phyloP scores from a whole-genome alignment of 805 yeast genomes.

The Wickerhamiella brachini region DNA sequence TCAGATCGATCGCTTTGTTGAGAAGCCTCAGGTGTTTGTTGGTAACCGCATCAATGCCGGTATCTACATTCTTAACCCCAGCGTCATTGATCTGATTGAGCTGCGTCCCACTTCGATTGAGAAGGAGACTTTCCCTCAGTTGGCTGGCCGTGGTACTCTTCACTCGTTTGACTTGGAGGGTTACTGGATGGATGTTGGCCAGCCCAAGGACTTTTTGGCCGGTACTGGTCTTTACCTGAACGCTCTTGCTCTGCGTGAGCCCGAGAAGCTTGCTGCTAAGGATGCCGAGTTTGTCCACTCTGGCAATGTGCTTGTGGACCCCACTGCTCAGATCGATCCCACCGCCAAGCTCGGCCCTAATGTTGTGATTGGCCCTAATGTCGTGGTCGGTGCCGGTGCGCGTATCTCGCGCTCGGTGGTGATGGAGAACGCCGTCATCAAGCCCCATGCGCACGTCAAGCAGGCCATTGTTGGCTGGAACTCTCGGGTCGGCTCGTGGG shows the following conservation, averaged over 20 bases:
- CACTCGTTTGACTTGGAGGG: conserved; percentile 97
- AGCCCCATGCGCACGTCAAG: conserved; percentile 96
- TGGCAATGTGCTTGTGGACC: conserved; percentile 88
- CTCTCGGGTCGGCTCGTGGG: conserved; percentile 97
- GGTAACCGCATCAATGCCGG: conserved; percentile 99
- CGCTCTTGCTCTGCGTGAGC: conserved; percentile 68
- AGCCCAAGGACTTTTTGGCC: conserved; percentile 97
- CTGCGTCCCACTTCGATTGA: conserved; percentile 98
- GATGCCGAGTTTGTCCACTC: conserved; percentile 64
- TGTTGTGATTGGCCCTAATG: conserved; percentile 95
- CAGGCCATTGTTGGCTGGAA: conserved; percentile 98
- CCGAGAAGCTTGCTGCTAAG: conserved; percentile 48
- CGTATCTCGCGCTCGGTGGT: conserved; percentile 93
- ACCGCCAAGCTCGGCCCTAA: conserved; percentile 96
- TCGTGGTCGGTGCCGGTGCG: conserved; percentile 93
- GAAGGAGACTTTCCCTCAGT: conserved; percentile 97
- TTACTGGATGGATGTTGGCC: conserved; percentile 99
- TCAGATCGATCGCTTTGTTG: conserved; percentile 96
- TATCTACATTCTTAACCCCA: conserved; percentile 93
- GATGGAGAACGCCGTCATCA: conserved; percentile 77
- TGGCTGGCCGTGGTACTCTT: conserved; percentile 77
- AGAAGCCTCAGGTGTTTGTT: conserved; percentile 97
- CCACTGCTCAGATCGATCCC: conserved; percentile 85
- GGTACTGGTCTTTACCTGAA: conserved; percentile 89
- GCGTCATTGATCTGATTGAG: conserved; percentile 90